Conservation (phyloP, 331 rosid species). For the Pyracantha coccinea region DNA sequence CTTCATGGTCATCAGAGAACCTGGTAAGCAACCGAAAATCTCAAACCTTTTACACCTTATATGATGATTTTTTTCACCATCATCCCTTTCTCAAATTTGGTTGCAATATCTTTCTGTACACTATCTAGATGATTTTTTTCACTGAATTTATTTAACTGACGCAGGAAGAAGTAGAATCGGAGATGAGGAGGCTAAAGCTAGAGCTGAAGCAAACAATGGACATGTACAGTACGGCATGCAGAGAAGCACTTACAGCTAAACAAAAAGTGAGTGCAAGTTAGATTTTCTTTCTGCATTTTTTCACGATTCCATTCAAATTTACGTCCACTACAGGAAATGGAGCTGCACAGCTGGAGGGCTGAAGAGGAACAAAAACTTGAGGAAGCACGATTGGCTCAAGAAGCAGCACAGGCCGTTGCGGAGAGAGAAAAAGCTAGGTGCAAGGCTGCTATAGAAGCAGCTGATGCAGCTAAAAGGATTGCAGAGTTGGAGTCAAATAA, state of each 20-base stretch:
- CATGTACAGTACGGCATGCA: conserved; percentile 81
- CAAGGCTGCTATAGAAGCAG: conserved; percentile 62
- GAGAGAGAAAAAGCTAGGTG: conserved; percentile 65
- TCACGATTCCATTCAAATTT: background rate
- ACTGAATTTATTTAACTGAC: background rate
- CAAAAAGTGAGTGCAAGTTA: conserved; percentile 39
- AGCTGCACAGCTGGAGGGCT: conserved; percentile 43
- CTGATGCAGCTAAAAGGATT: conserved; percentile 66
- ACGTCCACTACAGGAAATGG: conserved; percentile 34
- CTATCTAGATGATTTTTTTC: background rate
- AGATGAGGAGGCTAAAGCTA: conserved; percentile 75
- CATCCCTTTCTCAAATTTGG: background rate
- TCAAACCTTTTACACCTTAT: too few relatives aligned
- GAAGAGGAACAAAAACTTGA: conserved; percentile 57
- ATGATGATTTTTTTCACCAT: too few relatives aligned
- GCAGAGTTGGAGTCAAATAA: conserved; percentile 49
- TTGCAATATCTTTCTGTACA: background rate
- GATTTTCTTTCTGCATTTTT: background rate
- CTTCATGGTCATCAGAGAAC: conserved; percentile 60
- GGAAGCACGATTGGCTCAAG: conserved; percentile 51
- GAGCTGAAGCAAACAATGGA: conserved; percentile 91
- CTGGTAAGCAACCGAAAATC: conserved; percentile 31
- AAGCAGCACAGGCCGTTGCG: conserved; percentile 61
- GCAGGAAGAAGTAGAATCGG: conserved; percentile 76
- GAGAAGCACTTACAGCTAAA: conserved; percentile 75